phyloP scores from a whole-genome alignment of 75 land plant species.

The Sequoiadendron giganteum region DNA sequence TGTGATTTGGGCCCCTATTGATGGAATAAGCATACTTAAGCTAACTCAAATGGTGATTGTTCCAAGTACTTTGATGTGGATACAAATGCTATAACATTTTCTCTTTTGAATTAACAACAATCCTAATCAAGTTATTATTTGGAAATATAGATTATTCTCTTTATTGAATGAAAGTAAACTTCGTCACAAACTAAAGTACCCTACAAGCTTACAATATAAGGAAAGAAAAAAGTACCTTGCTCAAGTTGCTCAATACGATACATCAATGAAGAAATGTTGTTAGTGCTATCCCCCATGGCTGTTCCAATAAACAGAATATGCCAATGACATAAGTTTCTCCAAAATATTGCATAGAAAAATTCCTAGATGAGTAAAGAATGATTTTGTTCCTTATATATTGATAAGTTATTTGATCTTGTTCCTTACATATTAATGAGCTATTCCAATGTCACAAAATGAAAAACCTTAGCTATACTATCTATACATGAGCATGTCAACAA shows the following conservation, averaged over 20 bases:
- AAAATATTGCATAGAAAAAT: neutral
- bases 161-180: neutral
- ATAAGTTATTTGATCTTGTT: neutral
- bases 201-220: neutral
- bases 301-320: conserved; percentile 7
- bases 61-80: neutral
- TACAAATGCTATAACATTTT: neutral
- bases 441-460: neutral
- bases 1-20: neutral
- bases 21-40: neutral
- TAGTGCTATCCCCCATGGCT: conserved; percentile 26
- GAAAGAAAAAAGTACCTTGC: conserved; percentile 16
- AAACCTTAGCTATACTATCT: neutral
- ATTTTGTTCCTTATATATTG: neutral
- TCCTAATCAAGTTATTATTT: neutral
- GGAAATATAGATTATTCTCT: neutral
- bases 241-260: conserved; percentile 43
- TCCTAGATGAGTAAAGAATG: neutral
- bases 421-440: neutral
- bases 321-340: neutral
- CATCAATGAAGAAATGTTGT: conserved; percentile 36
- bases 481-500: neutral
- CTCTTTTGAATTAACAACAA: neutral
- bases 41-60: neutral
- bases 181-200: neutral